Percentiles rank a stretch among this genome's conserved stretches.
These are phyloP conservation scores for Chaetomium globosum DNA, from an alignment of 2,329 filamentous ascomycete genomes.

Conservation along the genomic window DNA sequence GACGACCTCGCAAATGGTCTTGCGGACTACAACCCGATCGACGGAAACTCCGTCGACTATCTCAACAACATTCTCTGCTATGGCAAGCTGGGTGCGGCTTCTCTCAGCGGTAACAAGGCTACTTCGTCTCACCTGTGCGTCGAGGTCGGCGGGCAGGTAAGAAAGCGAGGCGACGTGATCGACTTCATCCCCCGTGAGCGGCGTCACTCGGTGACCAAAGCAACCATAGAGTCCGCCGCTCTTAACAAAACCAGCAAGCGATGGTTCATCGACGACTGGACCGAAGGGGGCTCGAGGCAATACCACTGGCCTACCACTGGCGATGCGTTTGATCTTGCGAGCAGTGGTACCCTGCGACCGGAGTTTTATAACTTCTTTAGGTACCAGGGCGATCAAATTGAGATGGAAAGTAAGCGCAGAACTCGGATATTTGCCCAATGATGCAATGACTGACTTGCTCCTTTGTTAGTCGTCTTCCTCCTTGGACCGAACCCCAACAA, in stretches of 20 bases:
- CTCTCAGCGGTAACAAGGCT: not conserved
- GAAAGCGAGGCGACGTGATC: not conserved
- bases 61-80: conserved; percentile 4
- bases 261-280: not conserved
- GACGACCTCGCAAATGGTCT: conserved; percentile 6
- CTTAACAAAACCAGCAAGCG: not conserved
- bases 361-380: not conserved
- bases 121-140: not conserved
- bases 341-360: not conserved
- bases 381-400: not conserved
- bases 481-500: not conserved
- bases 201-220: not conserved
- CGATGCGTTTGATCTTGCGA: not conserved
- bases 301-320: not conserved
- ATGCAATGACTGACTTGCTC: not conserved
- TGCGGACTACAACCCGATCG: not conserved
- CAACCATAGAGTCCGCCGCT: not conserved
- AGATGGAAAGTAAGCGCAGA: not conserved
- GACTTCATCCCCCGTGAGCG: not conserved
- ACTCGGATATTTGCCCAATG: too few relatives aligned
- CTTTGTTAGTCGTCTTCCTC: not conserved
- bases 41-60: not conserved
- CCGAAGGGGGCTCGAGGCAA: not conserved
- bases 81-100: not conserved
- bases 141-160: not conserved